These are phyloP conservation scores for Gigaspora rosea DNA, from an alignment of 192 early-diverging fungal genomes.

Conservation along the genomic window DNA sequence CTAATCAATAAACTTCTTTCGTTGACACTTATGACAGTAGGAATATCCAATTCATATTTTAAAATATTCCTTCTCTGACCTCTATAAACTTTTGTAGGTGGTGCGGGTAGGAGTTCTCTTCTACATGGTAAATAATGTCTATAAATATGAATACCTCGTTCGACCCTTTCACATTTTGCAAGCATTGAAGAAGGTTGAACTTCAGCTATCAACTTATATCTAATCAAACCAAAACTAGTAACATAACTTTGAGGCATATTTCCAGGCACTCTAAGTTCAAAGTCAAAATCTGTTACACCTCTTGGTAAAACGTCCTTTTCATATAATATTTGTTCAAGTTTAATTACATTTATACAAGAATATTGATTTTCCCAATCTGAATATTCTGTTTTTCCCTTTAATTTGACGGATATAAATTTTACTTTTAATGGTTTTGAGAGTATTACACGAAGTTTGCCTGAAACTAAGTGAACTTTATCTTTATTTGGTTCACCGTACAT, in stretches of 20 bases:
- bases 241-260: slow-evolving; percentile 31
- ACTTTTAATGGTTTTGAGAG: slow-evolving; percentile 27
- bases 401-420: slow-evolving; percentile 20
- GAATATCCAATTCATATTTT: slow-evolving; percentile 34
- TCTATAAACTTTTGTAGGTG: slow-evolving; percentile 33
- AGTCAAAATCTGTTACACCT: slow-evolving; percentile 29
- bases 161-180: neutral
- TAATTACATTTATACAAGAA: slow-evolving; percentile 21
- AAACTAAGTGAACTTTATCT: slow-evolving; percentile 3
- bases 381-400: slow-evolving; percentile 32
- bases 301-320: slow-evolving; percentile 6
- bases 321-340: neutral
- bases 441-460: slow-evolving; percentile 28
- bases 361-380: slow-evolving; percentile 35
- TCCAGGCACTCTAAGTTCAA: slow-evolving; percentile 14
- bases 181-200: slow-evolving; percentile 31
- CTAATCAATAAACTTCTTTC: slow-evolving; percentile 23
- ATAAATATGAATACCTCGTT: slow-evolving; percentile 8
- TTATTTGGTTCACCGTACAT: slow-evolving; percentile 32
- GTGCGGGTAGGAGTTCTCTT: slow-evolving; percentile 25
- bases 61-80: slow-evolving; percentile 30
- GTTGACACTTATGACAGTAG: slow-evolving; percentile 18
- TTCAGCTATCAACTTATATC: slow-evolving; percentile 24
- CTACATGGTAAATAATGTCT: slow-evolving; percentile 32
- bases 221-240: slow-evolving; percentile 27